Evolutionary conservation across 192 early-diverging fungal species (phyloP), one percentile per base, ranked within the genome.

Genomic region (Coemansia sp.): DNA sequence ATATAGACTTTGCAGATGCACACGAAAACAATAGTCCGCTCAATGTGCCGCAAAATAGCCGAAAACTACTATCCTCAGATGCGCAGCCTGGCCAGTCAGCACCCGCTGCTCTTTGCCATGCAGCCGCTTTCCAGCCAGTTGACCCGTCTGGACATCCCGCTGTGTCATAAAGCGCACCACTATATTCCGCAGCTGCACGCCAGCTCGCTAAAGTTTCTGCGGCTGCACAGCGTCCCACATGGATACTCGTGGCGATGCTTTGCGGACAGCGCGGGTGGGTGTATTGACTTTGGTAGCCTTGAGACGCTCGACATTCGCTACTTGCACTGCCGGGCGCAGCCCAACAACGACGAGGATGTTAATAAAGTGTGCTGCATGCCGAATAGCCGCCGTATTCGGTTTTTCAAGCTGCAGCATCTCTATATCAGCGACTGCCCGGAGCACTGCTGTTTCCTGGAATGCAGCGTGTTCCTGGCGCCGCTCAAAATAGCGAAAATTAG

Each of bases 201-300:
- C 27, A 35, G 19, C 27, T 56, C 55, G 14, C 5, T 56, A 43
- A 56, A 44, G 40, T 56, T 29, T 43, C 35, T 56, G 24, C 55
- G 55, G 25, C 4, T 56, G 25, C 14, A 12, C 6, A 24, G 25
- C 1, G 43, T 44, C 24, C 55, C 55, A 19, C 38, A 44, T 5
- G 27, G 14, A 4, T 56, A 56, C 16, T 9, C 25, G 12, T 56
- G 55, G 55, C 14, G 24, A 1, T 44, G 43, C 24, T 56, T 56
- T 56, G 28, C n/a, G n/a, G n/a, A n/a, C n/a, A n/a, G 27, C 9
- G 1, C 25, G 3, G 12, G 14, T 9, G 14, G 16, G n/a, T 32
- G 23, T 23, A 45, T 44, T 29, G 19, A 24, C 14, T 56, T 56
- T 56, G 14, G 12, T 8, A 43, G 42, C 7, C 19, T 56, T 22